phyloP scores from a whole-genome alignment of 441 rosid species.

The Omphalea diandra region DNA sequence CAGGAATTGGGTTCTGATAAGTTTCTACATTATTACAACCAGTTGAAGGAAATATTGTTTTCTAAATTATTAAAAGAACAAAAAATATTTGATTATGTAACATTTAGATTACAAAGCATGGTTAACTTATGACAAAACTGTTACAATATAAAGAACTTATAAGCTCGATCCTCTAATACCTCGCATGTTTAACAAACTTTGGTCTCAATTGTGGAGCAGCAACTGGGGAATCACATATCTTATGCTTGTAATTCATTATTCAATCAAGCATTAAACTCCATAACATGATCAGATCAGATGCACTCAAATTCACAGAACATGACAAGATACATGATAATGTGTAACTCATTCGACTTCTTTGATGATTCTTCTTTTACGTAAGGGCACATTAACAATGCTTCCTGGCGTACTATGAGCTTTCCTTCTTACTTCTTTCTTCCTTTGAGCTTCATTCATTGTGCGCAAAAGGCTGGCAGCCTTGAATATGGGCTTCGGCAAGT shows the following conservation, averaged over 20 bases:
- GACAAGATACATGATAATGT: not conserved
- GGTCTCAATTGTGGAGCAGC: not conserved
- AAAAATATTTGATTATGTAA: not conserved
- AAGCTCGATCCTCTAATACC: not conserved
- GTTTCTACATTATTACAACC: no score
- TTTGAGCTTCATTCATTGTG: slow-evolving; percentile 57
- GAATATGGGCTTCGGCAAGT: slow-evolving; percentile 82
- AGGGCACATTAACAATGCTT: slow-evolving; percentile 44
- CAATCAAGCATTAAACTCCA: no score
- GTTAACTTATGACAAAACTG: not conserved
- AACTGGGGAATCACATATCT: not conserved
- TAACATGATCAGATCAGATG: not conserved
- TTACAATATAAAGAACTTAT: not conserved
- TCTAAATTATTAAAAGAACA: no score
- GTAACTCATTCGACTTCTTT: slow-evolving; percentile 66
- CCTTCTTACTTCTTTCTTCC: slow-evolving; percentile 66
- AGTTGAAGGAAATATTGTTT: no score
- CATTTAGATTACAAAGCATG: not conserved
- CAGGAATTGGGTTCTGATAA: no score
- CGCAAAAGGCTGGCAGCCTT: slow-evolving; percentile 54
- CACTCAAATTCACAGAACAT: not conserved
- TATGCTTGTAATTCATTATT: no score
- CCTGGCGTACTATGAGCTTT: slow-evolving; percentile 95
- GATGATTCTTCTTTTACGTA: slow-evolving; percentile 73
- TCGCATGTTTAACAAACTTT: not conserved